Evolutionary conservation across 192 early-diverging fungal genomes (phyloP), one percentile per base, ranked within the genome.

Genomic region (Thoreauomyces humboldtii): DNA sequence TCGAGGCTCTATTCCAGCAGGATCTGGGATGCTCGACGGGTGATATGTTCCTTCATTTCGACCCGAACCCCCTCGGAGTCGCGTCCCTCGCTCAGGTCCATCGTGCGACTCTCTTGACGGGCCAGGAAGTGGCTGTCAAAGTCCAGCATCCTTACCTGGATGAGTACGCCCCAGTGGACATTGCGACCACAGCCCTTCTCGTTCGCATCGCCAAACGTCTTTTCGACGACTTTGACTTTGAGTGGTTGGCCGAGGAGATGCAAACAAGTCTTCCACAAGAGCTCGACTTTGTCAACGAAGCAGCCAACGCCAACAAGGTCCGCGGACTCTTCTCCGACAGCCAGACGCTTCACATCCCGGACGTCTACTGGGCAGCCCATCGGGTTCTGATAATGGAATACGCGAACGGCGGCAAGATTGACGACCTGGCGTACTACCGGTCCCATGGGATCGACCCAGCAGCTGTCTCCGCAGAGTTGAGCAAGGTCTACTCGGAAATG

Each of bases 21-120:
- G 95, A 98, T 67, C 65, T 90, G 27, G 87, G 88, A 12, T 25
- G 71, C 51, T 67, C 84, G 5, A 73, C 95, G 2, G 77, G 80
- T 0, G 79, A 89, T 3, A 46, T 91, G 27, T 95, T 95, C 71
- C 70, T 76, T 0, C 71, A 76, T 14, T 98, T 98, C 69, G 91
- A 98, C 52, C 77, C 81, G 36, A 70, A 73, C 7, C 95, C 95
- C 0, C 79, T 98, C 33, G 95, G 95, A n/a, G 90, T 94, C 7
- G 95, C 93, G 5, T 94, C 92, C 1, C 75, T 98, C 28, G 95
- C 95, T 2, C 95, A 98, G 58, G 95, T 98, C 5, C 95, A 98
- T 61, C 78, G 82, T 22, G 94, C 92, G 0, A 81, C 74, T 32
- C 72, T 95, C 28, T 14, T 69, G 19, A 82, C 76, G 4, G 86